Base-by-base conservation (phyloP, 768 basidiomycete species). In the Antrodiella citrinella region DNA sequence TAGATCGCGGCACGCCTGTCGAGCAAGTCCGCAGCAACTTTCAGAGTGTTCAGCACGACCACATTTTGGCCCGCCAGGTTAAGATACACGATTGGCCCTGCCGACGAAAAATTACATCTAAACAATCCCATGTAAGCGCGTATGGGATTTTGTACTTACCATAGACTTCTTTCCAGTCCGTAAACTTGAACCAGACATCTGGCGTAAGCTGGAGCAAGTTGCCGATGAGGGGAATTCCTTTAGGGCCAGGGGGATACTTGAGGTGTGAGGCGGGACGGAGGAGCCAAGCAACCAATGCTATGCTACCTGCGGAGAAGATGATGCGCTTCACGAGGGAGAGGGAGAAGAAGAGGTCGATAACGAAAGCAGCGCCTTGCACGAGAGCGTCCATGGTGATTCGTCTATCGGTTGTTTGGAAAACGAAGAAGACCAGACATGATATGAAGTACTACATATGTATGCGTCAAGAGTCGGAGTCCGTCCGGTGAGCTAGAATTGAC, bases 31-130 rank as follows among this genome's bases (percentile, higher is more conserved):
- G 70, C 67, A 0, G 71, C 73, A 0, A 73, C 77, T 39, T 80
- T 71, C 3, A 72, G 71, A 41, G 73, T 73, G 61, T 78, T 82
- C 45, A 87, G 56, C 62, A 87, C 81, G 26, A 86, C 66, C 23
- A 85, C 72, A 3, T 74, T 72, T 52, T 82, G 75, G 1, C 82
- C 81, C 40, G 81, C 67, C n/a, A 84, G 62, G 57, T 81, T 77
- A 22, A 84, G 63, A 57, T 82, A 78, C 0, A 78, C 76, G 55
- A 86, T 67, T 43, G 72, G 74, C 47, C 84, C 84, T 81, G 52
- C 45, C 26, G 26, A 38, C n/a, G 45, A 26, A n/a, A 48, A 35
- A n/a, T 35, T 9, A 18, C 50, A 9, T 21, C n/a, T 10, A 11
- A 12, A 1, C 24, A 46, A 21, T 21, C 4, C 20, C 20, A 15